Conservation (phyloP, 106 monocot genomes). For the Posidonia australis region DNA sequence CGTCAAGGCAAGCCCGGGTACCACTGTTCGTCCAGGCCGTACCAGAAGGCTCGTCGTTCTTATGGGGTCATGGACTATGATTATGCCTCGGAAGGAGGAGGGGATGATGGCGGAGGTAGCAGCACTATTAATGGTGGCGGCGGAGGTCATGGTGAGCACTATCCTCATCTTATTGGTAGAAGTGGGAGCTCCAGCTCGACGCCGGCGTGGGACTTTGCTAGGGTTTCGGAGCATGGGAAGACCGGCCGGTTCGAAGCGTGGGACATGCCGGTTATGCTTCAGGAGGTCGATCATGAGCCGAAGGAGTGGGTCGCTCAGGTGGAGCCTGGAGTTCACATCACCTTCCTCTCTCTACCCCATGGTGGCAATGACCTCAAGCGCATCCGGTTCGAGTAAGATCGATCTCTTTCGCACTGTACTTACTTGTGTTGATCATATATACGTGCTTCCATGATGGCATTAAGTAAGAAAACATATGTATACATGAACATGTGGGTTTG, state of each 20-base stretch:
- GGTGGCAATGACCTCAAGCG: slow-evolving; percentile 93
- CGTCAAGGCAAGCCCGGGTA: slow-evolving; percentile 37
- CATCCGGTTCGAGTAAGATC: slow-evolving; percentile 69
- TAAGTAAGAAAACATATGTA: too few relatives aligned
- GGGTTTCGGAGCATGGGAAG: background rate
- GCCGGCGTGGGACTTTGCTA: slow-evolving; percentile 63
- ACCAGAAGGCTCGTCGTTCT: slow-evolving; percentile 16
- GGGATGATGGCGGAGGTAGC: background rate
- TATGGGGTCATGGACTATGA: slow-evolving; percentile 18
- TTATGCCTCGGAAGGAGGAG: slow-evolving; percentile 15
- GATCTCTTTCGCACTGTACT: too few relatives aligned
- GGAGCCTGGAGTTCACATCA: slow-evolving; percentile 89
- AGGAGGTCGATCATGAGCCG: slow-evolving; percentile 29
- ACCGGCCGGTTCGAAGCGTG: background rate
- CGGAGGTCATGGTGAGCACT: slow-evolving; percentile 10
- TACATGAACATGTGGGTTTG: background rate
- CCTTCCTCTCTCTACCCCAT: slow-evolving; percentile 62
- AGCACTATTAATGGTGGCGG: background rate
- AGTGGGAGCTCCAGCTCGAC: slow-evolving; percentile 43
- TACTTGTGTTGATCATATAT: too few relatives aligned
- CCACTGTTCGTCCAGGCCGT: slow-evolving; percentile 2
- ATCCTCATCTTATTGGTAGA: slow-evolving; percentile 21
- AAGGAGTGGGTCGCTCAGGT: slow-evolving; percentile 96
- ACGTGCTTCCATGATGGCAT: too few relatives aligned
- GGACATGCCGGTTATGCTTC: slow-evolving; percentile 27